Conservation (phyloP, 2,329 filamentous ascomycete genomes). For the Fusarium sp. region DNA sequence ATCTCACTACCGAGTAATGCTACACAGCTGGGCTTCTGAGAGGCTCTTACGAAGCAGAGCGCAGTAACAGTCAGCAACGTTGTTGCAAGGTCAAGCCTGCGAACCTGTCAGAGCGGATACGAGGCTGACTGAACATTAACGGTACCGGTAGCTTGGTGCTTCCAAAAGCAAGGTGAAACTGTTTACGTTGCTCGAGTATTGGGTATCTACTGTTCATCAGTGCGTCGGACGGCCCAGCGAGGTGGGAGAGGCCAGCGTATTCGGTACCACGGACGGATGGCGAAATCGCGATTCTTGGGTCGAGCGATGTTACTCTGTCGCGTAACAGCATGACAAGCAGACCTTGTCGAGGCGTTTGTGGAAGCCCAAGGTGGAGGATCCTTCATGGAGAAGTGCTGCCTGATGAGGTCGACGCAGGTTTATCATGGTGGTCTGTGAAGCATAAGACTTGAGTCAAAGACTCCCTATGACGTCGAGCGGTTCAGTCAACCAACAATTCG, state of each 20-base stretch:
- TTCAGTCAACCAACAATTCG: background rate
- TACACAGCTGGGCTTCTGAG: background rate
- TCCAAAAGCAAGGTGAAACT: constrained; percentile 16
- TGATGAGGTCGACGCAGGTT: background rate
- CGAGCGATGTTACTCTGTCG: constrained; percentile 26
- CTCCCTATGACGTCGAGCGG: background rate
- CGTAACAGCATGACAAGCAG: constrained; percentile 29
- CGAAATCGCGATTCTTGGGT: constrained; percentile 24
- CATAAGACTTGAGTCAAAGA: background rate
- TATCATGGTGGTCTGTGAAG: background rate
- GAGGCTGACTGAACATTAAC: background rate
- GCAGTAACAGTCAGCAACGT: background rate
- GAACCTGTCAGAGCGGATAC: constrained; percentile 5
- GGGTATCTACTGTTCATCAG: background rate
- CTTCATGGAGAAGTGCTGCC: background rate
- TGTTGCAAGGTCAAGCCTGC: background rate
- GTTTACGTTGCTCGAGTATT: constrained; percentile 4
- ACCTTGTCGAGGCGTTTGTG: constrained; percentile 4
- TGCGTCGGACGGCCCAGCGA: constrained; percentile 1
- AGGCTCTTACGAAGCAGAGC: background rate
- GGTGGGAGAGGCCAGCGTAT: constrained; percentile 3
- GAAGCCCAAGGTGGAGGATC: background rate
- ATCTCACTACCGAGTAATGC: constrained; percentile 5
- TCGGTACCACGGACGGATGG: constrained; percentile 2
- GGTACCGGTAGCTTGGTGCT: constrained; percentile 7